Evolutionary conservation across 176 grass and related monocot species (phyloP).

Genomic region (Hsuehochloa calcarea): DNA sequence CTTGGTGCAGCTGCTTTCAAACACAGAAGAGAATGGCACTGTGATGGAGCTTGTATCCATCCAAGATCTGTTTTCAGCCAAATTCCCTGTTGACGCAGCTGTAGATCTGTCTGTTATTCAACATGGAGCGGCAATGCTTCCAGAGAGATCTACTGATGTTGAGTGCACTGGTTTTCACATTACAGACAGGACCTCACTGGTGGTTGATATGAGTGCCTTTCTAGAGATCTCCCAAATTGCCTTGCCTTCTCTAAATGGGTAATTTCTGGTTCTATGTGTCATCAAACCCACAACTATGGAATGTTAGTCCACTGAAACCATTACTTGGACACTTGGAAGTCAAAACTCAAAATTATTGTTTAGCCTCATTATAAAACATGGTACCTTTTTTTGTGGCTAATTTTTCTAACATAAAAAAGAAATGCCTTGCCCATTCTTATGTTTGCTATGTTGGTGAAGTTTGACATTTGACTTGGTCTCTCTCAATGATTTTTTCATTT

Average conservation of each 20-base stretch:
- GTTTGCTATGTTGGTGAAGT: constrained; percentile 10
- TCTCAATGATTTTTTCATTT: neutral
- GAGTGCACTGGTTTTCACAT: neutral
- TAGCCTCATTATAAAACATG: neutral
- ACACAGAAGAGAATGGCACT: constrained; percentile 44
- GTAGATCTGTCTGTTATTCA: constrained; percentile 14
- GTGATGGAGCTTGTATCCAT: constrained; percentile 44
- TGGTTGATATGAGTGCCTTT: constrained; percentile 55
- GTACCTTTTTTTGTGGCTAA: neutral
- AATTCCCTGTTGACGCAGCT: constrained; percentile 48
- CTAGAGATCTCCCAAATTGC: constrained; percentile 46
- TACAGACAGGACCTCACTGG: constrained; percentile 10
- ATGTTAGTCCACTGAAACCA: neutral
- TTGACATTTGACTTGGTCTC: constrained; percentile 3
- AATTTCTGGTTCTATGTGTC: constrained; percentile 13
- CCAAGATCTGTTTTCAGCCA: constrained; percentile 60
- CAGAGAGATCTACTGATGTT: constrained; percentile 21
- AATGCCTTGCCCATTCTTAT: neutral
- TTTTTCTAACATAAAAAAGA: neutral
- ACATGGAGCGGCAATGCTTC: constrained; percentile 19
- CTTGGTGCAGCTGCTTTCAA: constrained; percentile 48
- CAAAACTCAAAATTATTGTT: neutral
- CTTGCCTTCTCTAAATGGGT: constrained; percentile 86
- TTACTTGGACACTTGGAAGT: neutral
- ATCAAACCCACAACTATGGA: neutral